Evolutionary conservation across 768 basidiomycete genomes (phyloP).

Genomic region (Termitomyces sp.): DNA sequence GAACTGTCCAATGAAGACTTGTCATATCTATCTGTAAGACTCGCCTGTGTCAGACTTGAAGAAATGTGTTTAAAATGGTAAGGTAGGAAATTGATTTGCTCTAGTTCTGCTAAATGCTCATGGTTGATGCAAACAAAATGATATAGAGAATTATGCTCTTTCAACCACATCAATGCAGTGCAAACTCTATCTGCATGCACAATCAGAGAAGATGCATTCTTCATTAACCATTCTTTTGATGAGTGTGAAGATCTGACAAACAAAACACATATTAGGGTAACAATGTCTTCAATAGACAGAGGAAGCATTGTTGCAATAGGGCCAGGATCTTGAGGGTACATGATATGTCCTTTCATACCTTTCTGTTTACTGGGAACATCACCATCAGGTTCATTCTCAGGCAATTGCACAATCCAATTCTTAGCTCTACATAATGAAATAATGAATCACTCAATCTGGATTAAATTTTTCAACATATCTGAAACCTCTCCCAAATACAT

Average conservation of each 20-base stretch:
- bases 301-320: conserved; percentile 27
- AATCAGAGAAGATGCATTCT: neutral
- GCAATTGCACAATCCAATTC: too few species aligned
- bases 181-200: neutral
- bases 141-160: neutral
- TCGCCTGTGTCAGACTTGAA: too few species aligned
- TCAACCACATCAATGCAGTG: neutral
- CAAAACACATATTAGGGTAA: too few species aligned
- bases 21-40: neutral
- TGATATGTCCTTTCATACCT: conserved; percentile 34
- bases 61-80: neutral
- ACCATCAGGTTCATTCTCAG: too few species aligned
- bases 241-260: conserved; percentile 32
- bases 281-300: too few species aligned
- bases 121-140: neutral
- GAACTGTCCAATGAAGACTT: neutral
- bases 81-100: neutral
- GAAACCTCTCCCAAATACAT: conserved; percentile 28
- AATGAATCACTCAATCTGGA: conserved; percentile 36
- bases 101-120: neutral
- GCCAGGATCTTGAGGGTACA: conserved; percentile 34
- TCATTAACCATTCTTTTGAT: conserved; percentile 18
- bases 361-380: conserved; percentile 19
- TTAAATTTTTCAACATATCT: conserved; percentile 24
- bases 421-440: too few species aligned